phyloP scores from a whole-genome alignment of 805 yeast species.

The Teunomyces lycoperdinae region DNA sequence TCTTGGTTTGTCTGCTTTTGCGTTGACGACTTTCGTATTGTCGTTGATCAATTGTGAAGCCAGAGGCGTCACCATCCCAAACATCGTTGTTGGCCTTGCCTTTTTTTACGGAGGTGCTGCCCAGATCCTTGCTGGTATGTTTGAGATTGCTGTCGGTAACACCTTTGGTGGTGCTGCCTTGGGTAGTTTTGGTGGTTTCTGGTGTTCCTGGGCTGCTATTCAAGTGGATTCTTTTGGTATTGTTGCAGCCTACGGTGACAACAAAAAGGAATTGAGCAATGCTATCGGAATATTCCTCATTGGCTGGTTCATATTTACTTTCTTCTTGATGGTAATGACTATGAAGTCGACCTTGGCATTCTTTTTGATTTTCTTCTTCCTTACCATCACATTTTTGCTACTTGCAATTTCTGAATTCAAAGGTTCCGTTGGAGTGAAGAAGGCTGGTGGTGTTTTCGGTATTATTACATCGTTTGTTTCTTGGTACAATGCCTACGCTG shows the following conservation, averaged over 20 bases:
- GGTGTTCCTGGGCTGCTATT: constrained; percentile 74
- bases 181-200: constrained; percentile 66
- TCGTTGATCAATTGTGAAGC: constrained; percentile 63
- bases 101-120: constrained; percentile 72
- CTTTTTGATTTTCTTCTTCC: constrained; percentile 39
- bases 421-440: constrained; percentile 23
- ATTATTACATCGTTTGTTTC: constrained; percentile 40
- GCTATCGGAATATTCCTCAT: constrained; percentile 39
- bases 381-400: constrained; percentile 40
- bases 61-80: constrained; percentile 60
- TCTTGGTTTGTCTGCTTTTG: constrained; percentile 68
- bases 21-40: constrained; percentile 63
- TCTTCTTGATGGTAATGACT: constrained; percentile 39
- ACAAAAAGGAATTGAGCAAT: constrained; percentile 23
- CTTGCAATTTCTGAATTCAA: constrained; percentile 38
- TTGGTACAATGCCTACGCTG: constrained; percentile 48
- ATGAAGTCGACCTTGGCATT: constrained; percentile 44
- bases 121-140: constrained; percentile 70
- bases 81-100: constrained; percentile 63
- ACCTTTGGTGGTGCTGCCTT: constrained; percentile 72
- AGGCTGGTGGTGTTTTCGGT: constrained; percentile 44
- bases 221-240: constrained; percentile 38
- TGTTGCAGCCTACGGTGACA: constrained; percentile 29
- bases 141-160: constrained; percentile 73
- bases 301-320: constrained; percentile 46